These are phyloP conservation scores for Diaporthe australafricana DNA, from an alignment of 2,329 filamentous ascomycete species.

Conservation along the genomic window DNA sequence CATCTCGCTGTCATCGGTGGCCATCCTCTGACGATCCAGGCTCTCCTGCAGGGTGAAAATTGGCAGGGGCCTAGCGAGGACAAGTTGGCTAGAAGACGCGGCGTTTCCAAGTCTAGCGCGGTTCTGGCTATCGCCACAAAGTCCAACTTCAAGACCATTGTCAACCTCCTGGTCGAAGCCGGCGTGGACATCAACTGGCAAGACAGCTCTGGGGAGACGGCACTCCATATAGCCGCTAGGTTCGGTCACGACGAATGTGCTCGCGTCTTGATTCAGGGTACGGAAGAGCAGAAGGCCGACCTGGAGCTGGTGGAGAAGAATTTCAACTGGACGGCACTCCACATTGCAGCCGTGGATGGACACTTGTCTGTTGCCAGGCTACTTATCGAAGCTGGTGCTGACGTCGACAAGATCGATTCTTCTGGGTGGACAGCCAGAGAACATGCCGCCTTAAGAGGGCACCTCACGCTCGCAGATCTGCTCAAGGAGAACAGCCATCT, in stretches of 20 bases:
- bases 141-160: constrained; percentile 85
- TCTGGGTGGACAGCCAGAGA: constrained; percentile 96
- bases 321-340: constrained; percentile 95
- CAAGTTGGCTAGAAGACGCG: constrained; percentile 74
- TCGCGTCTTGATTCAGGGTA: constrained; percentile 78
- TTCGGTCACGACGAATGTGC: constrained; percentile 88
- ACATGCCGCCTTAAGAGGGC: constrained; percentile 90
- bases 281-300: constrained; percentile 76
- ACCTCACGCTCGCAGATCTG: constrained; percentile 81
- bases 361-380: constrained; percentile 80
- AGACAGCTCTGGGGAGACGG: constrained; percentile 90
- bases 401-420: constrained; percentile 79
- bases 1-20: constrained; percentile 94
- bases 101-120: constrained; percentile 85
- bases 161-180: constrained; percentile 87
- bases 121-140: constrained; percentile 89
- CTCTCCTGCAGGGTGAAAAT: constrained; percentile 83
- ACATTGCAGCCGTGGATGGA: constrained; percentile 92
- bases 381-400: constrained; percentile 81
- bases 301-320: constrained; percentile 83
- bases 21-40: constrained; percentile 86
- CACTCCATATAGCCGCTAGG: constrained; percentile 89
- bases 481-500: constrained; percentile 65
- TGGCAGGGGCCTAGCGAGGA: constrained; percentile 74
- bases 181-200: constrained; percentile 95